Conservation (phyloP, 1,284 basidiomycete species). For the Trametes pubescens region DNA sequence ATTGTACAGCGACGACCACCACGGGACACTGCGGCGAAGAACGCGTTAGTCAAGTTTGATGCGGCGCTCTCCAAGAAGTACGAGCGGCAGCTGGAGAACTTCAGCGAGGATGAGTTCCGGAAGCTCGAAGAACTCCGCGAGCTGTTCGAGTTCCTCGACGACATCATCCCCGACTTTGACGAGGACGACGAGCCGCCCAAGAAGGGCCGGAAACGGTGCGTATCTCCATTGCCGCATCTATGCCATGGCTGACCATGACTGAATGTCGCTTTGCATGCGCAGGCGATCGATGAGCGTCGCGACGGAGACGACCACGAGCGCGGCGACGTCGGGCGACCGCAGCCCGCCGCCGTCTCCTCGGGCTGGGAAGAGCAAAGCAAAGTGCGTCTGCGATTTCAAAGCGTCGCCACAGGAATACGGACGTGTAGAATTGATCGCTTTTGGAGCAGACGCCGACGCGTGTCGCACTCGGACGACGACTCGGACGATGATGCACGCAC, state of each 20-base stretch:
- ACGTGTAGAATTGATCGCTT: neutral
- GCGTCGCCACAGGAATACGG: neutral
- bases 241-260: neutral
- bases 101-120: conserved; percentile 76
- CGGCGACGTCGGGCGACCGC: conserved; percentile 40
- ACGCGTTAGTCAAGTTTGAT: conserved; percentile 76
- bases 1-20: conserved; percentile 72
- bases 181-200: conserved; percentile 56
- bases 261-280: neutral
- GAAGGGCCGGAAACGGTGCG: conserved; percentile 47
- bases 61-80: conserved; percentile 65
- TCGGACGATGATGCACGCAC: conserved; percentile 47
- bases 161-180: conserved; percentile 54
- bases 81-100: conserved; percentile 62
- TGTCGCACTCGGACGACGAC: conserved; percentile 56
- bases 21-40: conserved; percentile 73
- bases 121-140: conserved; percentile 65
- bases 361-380: conserved; percentile 40
- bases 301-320: conserved; percentile 39
- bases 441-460: conserved; percentile 41
- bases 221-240: neutral
- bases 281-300: conserved; percentile 49
- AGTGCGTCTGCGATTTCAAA: conserved; percentile 37
- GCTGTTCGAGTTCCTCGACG: conserved; percentile 74
- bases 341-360: conserved; percentile 38